A percentile compares a stretch with the other conserved stretches of the same genome.
These are phyloP conservation scores for Castanospermum australe DNA, from an alignment of 306 rosid species.

Conservation along the genomic window DNA sequence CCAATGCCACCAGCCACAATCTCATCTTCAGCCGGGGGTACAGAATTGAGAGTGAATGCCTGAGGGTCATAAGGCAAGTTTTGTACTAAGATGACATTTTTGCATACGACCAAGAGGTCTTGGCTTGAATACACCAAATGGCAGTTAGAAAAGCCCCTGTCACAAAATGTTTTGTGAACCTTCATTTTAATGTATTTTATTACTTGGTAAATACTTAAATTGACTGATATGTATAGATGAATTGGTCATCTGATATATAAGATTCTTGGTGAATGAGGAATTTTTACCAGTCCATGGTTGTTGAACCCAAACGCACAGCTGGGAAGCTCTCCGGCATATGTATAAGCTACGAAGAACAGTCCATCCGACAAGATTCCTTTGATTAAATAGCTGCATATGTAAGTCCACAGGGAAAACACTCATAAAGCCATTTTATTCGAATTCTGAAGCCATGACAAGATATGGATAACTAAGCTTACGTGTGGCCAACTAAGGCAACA, in stretches of 20 bases:
- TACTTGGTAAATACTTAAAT: not conserved
- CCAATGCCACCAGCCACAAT: constrained; percentile 73
- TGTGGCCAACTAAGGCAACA: constrained; percentile 71
- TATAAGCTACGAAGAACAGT: constrained; percentile 62
- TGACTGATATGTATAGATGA: not conserved
- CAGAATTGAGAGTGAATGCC: constrained; percentile 83
- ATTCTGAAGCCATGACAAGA: not conserved
- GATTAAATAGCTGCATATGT: constrained; percentile 61
- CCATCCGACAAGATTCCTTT: constrained; percentile 62
- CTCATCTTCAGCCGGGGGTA: constrained; percentile 66
- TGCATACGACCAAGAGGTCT: not conserved
- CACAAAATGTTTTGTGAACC: not conserved
- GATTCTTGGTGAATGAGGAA: not conserved
- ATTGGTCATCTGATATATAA: not conserved
- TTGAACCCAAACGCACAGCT: constrained; percentile 68
- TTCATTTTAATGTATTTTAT: not conserved
- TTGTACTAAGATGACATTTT: not conserved
- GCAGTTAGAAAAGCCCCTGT: not conserved
- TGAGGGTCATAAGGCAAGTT: not conserved
- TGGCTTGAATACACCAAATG: not conserved
- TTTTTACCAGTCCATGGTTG: constrained; percentile 63
- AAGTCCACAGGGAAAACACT: not conserved
- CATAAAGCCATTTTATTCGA: not conserved
- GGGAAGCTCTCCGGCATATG: constrained; percentile 95
- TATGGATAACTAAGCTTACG: constrained; percentile 48